These are phyloP conservation scores for Amanita pseudoporphyria DNA, from an alignment of 768 basidiomycete genomes.

Conservation along the genomic window DNA sequence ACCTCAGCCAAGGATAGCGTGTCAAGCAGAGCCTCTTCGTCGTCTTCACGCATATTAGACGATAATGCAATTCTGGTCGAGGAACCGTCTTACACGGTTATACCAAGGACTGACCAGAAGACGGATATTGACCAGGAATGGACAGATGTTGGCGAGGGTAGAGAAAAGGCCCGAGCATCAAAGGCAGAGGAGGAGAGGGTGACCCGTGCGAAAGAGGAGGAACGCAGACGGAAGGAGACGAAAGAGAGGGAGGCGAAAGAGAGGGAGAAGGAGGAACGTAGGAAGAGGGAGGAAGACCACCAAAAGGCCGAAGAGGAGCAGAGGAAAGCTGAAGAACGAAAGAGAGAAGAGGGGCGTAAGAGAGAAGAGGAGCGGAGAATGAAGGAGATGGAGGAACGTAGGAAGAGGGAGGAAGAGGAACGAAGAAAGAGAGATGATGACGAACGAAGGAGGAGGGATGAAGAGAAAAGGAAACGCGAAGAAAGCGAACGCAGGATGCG, in stretches of 20 bases:
- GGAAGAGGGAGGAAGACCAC: not conserved
- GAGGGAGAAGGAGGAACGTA: not conserved
- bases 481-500: not conserved
- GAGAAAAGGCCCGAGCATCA: not conserved
- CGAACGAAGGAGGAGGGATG: not conserved
- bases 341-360: not conserved
- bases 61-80: constrained; percentile 1
- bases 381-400: not conserved
- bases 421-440: not conserved
- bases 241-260: not conserved
- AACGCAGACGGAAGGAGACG: not conserved
- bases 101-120: not conserved
- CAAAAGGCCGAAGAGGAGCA: not conserved
- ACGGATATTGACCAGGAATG: constrained; percentile 6
- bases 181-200: constrained; percentile 1
- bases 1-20: not conserved
- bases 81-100: constrained; percentile 4
- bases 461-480: not conserved
- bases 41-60: not conserved
- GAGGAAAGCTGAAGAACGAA: not conserved
- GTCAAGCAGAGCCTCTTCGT: not conserved
- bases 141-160: constrained; percentile 4
- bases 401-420: not conserved
- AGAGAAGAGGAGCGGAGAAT: not conserved
- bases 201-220: not conserved